Evolutionary conservation across 2,329 filamentous ascomycete species (phyloP).

Genomic region (Fusarium robinianum): DNA sequence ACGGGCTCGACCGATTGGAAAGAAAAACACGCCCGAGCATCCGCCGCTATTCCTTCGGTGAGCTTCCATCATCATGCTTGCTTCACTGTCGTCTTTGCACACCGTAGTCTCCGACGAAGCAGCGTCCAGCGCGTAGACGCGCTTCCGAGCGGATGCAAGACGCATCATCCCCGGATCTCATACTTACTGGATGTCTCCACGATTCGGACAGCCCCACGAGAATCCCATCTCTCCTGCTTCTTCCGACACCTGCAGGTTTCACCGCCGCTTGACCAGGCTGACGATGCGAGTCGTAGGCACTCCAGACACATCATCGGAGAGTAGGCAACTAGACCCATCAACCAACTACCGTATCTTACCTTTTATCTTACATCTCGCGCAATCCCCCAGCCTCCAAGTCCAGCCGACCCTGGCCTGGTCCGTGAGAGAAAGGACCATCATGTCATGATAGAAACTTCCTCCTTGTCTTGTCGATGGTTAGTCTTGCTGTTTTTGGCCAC

Average conservation of each 20-base stretch:
- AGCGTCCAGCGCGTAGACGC: background rate
- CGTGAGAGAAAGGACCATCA: no score
- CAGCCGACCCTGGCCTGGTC: no score
- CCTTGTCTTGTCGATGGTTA: no score
- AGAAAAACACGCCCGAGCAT: background rate
- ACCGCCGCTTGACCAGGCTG: slow-evolving; percentile 22
- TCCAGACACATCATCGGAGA: no score
- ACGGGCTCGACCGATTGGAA: no score
- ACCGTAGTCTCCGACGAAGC: background rate
- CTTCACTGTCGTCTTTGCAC: background rate
- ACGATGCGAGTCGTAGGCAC: no score
- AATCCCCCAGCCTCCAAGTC: no score
- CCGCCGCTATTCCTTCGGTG: slow-evolving; percentile 4
- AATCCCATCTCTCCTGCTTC: slow-evolving; percentile 24
- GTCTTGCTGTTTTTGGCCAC: no score
- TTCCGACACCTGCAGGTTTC: slow-evolving; percentile 30
- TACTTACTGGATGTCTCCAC: no score
- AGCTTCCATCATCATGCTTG: background rate
- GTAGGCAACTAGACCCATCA: no score
- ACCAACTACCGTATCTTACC: no score
- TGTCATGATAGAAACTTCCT: no score
- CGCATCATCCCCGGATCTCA: slow-evolving; percentile 7
- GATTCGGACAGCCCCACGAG: slow-evolving; percentile 12
- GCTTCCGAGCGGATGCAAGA: background rate
- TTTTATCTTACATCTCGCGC: background rate